Evolutionary conservation across 371 early-diverging fungal species (phyloP), one percentile per base, ranked within the genome.

Genomic region (Apophysomyces trapeziformis): DNA sequence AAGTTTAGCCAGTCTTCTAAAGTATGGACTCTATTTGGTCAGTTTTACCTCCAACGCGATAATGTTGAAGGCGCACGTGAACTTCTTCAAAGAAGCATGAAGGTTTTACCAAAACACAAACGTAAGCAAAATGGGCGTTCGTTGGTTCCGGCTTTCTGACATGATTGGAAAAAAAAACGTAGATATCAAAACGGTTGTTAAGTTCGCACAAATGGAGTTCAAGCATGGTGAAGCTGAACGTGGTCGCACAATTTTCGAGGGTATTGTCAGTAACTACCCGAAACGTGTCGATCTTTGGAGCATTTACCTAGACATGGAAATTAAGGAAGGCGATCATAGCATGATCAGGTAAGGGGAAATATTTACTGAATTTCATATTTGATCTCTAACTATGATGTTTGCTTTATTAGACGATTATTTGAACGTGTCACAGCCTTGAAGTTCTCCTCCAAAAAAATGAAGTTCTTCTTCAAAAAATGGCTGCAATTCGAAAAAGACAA

Each of bases 381-480:
- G 32, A 26, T 26, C 32, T 26, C 32, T 26, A 26, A 26, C 32
- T 26, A 26, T 26, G 32, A 1, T 26, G 32, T 26, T 26, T 26
- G 32, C 32, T 41, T 2, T 35, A 65, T 56, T 71, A 93, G 96
- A 68, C 90, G 92, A 12, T 75, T 99, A 57, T 98, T 97, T 82
- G 92, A 95, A 65, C 92, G 97, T 39, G 89, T 93, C 41, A 89
- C 93, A 21, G 83, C 87, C 14, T 76, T 93, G 83, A 94, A 95
- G 76, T 83, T 93, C 65, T 94, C 95, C n/a, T 90, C 96, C 38
- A 96, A 95, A 82, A 95, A 96, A 89, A 94, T 97, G 93, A 98
- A 97, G 79, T 95, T 94, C 84, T 88, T 99, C 74, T 98, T 98
- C 84, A 98, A 98, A 83, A 95, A 95, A 77, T 98, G 93, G 90